Conservation (phyloP, 495 filamentous ascomycete species). For the Astrothelium macrocarpum region DNA sequence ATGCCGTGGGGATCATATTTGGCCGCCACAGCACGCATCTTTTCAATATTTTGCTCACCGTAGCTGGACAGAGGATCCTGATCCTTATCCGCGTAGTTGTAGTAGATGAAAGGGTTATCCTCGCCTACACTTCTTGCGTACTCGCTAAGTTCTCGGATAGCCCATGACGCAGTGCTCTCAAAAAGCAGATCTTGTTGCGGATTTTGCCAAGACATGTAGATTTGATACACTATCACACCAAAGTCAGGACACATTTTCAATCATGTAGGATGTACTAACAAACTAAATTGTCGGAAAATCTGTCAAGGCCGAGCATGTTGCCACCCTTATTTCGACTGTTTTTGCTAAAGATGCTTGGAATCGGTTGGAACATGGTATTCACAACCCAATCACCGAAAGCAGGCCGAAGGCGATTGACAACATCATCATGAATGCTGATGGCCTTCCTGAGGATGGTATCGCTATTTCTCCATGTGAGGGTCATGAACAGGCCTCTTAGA, state of each 20-base stretch:
- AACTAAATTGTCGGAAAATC: no score
- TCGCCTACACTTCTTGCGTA: no score
- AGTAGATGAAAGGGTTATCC: conserved; percentile 24
- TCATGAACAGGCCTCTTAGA: no score
- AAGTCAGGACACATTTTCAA: not conserved
- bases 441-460: no score
- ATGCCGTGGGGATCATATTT: conserved; percentile 43
- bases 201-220: not conserved
- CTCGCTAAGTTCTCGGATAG: no score
- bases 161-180: not conserved
- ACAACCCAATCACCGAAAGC: no score
- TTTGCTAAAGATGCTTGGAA: not conserved
- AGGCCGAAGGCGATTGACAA: no score
- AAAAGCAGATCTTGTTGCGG: not conserved
- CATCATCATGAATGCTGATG: no score
- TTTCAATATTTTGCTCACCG: conserved; percentile 33
- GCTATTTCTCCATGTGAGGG: no score
- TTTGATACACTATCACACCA: not conserved
- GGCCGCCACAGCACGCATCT: conserved; percentile 30
- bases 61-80: conserved; percentile 42
- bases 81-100: conserved; percentile 34
- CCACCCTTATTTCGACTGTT: not conserved
- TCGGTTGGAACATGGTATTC: not conserved
- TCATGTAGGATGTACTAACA: no score
- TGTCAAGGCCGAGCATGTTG: not conserved